Base-by-base conservation (phyloP, 73 alveolate species). In the Tetrahymena malaccensis region DNA sequence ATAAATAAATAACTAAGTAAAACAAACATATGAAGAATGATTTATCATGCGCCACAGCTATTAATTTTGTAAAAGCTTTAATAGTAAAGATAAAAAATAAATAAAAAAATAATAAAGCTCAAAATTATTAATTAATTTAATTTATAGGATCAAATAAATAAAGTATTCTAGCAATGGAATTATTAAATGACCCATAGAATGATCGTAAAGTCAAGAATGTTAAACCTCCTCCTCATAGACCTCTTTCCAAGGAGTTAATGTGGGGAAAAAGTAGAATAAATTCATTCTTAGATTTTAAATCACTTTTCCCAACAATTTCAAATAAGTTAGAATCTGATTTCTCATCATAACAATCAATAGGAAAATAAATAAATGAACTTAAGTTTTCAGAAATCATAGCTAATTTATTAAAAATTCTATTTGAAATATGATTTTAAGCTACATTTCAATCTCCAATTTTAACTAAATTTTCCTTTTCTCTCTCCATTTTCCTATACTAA, bases 221-320 rank as follows among this genome's bases (percentile, higher is more conserved):
- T 19, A 94, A 94, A 85, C 94, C 96, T 94, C 96, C 96, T 22
- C 96, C 96, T 85, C 96, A 94, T 94, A 85, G 57, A 43, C 96
- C 96, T 25, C 93, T 94, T 55, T 83, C 94, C 17, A 43, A 94
- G 93, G 93, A 94, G 43, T 44, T 94, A 13, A 94, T 94, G 96
- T 94, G 93, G 93, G 95, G 95, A 94, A 94, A 94, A 85, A 94
- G 93, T 44, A 55, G 93, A 43, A 70, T 22, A 7, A 70, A 27
- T 70, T 70, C 89, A 70, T 70, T 70, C 31, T 70, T 31, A 50
- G 83, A 15, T 50, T 50, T 10, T 50, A 19, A 44, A 44, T 44
- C 22, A 22, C 58, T 44, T 13, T 50, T 19, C 8, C 83, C 12
- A 50, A 50, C 83, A 21, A 50, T 50, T 50, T 50, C 16, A 11